These are phyloP conservation scores for Fusarium fracticaudum DNA, from an alignment of 2,329 filamentous ascomycete genomes.

Conservation along the genomic window DNA sequence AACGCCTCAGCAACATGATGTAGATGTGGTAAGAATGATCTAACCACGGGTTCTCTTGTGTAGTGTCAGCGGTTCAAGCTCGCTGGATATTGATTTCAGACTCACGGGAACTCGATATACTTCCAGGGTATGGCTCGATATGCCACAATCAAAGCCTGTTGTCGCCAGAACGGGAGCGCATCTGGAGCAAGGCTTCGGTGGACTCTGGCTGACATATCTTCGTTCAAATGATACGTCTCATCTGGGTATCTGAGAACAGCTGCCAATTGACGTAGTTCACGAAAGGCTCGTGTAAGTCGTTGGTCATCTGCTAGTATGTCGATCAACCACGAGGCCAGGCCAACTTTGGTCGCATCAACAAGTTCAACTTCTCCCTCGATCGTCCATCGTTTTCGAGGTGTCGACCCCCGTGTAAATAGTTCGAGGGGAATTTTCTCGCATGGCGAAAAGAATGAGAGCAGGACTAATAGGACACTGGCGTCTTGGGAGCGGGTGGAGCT, in stretches of 20 bases:
- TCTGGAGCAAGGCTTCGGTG: constrained; percentile 18
- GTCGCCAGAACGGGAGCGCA: constrained; percentile 25
- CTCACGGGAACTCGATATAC: constrained; percentile 38
- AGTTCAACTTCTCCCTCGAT: constrained; percentile 29
- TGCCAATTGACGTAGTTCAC: constrained; percentile 14
- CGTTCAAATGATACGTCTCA: constrained; percentile 29
- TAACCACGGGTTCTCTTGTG: constrained; percentile 23
- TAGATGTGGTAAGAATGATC: constrained; percentile 31
- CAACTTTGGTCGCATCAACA: constrained; percentile 47
- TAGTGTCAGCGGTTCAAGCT: constrained; percentile 12
- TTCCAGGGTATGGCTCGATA: constrained; percentile 38
- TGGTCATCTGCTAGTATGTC: constrained; percentile 17
- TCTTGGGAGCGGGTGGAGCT: constrained; percentile 26
- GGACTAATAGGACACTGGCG: constrained; percentile 30
- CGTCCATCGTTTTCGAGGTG: constrained; percentile 39
- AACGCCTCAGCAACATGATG: constrained; percentile 25
- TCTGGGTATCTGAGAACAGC: constrained; percentile 21
- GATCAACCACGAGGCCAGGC: constrained; percentile 14
- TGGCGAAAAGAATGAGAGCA: constrained; percentile 34
- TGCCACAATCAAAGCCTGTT: constrained; percentile 31
- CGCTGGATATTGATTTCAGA: neutral
- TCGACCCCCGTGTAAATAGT: constrained; percentile 34
- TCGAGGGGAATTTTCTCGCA: constrained; percentile 32
- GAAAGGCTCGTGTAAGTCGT: constrained; percentile 16
- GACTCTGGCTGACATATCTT: constrained; percentile 26